Percentiles rank a stretch among this genome's conserved stretches.
These are phyloP conservation scores for Fusarium sp. DNA, from an alignment of 2,329 filamentous ascomycete species.

Conservation along the genomic window DNA sequence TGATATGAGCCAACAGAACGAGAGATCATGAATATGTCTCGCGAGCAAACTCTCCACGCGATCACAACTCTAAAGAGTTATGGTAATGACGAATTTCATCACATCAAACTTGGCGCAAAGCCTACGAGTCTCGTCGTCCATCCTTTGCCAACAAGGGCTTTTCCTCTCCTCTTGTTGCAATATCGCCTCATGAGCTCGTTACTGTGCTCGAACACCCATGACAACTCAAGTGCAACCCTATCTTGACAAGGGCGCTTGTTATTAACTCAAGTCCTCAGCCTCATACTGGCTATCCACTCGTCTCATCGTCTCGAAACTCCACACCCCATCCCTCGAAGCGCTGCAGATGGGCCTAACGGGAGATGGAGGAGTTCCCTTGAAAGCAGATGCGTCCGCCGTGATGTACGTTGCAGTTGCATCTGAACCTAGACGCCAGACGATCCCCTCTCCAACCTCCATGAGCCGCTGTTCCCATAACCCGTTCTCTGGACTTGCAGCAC, in stretches of 20 bases:
- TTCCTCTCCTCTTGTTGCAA: neutral
- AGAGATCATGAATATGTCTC: constrained; percentile 7
- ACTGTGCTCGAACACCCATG: constrained; percentile 17
- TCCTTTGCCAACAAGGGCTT: neutral
- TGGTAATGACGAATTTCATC: neutral
- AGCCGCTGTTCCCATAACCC: constrained; percentile 12
- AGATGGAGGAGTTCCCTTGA: constrained; percentile 38
- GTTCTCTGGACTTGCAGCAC: constrained; percentile 20
- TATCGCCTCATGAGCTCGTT: constrained; percentile 9
- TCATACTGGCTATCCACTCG: constrained; percentile 25
- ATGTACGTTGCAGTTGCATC: constrained; percentile 38
- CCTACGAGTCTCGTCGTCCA: neutral
- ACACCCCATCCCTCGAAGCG: constrained; percentile 22
- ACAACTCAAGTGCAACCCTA: constrained; percentile 17
- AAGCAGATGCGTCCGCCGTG: constrained; percentile 10
- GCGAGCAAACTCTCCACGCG: neutral
- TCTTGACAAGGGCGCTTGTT: constrained; percentile 4
- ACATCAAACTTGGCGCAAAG: constrained; percentile 2
- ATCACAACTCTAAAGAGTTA: neutral
- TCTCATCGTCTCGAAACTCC: constrained; percentile 19
- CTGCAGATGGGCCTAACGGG: constrained; percentile 39
- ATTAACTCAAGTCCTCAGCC: constrained; percentile 28
- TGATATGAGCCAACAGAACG: constrained; percentile 6
- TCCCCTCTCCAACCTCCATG: constrained; percentile 24
- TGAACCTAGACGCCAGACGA: constrained; percentile 15